These are phyloP conservation scores for Hypholoma fasciculare DNA, from an alignment of 768 basidiomycete genomes.

Conservation along the genomic window DNA sequence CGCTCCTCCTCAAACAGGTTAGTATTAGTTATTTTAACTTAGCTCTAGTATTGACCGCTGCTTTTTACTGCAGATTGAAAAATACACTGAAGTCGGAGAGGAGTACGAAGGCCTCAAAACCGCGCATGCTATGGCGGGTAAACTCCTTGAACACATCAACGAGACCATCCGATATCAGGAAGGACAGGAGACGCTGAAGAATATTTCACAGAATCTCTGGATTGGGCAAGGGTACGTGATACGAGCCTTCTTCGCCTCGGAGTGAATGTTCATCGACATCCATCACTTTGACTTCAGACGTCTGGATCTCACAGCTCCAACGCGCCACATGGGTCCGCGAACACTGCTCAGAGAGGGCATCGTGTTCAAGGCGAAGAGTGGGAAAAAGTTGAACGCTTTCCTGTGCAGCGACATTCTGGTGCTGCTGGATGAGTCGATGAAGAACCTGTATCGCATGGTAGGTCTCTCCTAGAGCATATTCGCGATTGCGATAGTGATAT, in stretches of 20 bases:
- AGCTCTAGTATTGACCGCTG: neutral
- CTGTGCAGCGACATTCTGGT: slow-evolving; percentile 91
- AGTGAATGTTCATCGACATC: neutral
- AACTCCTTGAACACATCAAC: slow-evolving; percentile 79
- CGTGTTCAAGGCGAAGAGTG: slow-evolving; percentile 81
- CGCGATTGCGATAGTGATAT: neutral
- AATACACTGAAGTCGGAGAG: slow-evolving; percentile 70
- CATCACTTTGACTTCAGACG: slow-evolving; percentile 38
- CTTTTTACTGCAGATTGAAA: slow-evolving; percentile 53
- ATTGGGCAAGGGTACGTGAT: slow-evolving; percentile 75
- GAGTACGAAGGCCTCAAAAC: slow-evolving; percentile 57
- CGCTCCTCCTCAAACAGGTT: slow-evolving; percentile 82
- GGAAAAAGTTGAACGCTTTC: slow-evolving; percentile 72
- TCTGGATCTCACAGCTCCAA: slow-evolving; percentile 89
- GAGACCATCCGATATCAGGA: slow-evolving; percentile 87
- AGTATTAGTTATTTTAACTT: neutral
- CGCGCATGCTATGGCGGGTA: slow-evolving; percentile 67
- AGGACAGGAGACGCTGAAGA: slow-evolving; percentile 69
- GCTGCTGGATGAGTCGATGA: slow-evolving; percentile 71
- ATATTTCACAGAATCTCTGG: slow-evolving; percentile 80
- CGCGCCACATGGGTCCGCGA: slow-evolving; percentile 80
- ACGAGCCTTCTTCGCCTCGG: neutral
- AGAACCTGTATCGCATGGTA: slow-evolving; percentile 83
- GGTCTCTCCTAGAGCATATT: slow-evolving; percentile 20
- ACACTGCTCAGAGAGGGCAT: slow-evolving; percentile 78